phyloP scores from a whole-genome alignment of 441 rosid species.

The Gossypium davidsonii region DNA sequence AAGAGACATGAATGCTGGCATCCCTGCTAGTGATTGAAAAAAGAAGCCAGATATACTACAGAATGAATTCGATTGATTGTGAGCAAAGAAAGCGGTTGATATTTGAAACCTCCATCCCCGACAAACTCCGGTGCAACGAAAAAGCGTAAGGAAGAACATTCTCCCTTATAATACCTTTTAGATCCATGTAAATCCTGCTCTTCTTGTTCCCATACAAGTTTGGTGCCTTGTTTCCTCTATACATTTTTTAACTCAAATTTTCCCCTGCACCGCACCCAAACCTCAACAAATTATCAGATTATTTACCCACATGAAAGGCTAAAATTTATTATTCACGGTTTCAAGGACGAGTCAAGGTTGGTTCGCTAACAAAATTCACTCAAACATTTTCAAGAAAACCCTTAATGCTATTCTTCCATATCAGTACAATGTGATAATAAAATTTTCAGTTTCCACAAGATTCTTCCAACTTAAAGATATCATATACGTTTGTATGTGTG shows the following conservation, averaged over 20 bases:
- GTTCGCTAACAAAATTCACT: background rate
- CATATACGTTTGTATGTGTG: too few relatives aligned
- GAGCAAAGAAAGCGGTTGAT: conserved; percentile 41
- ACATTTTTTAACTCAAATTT: conserved; percentile 20
- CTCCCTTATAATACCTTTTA: conserved; percentile 42
- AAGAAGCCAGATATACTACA: conserved; percentile 35
- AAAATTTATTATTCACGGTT: background rate
- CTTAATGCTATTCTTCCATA: background rate
- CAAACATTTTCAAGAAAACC: background rate
- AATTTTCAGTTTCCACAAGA: background rate
- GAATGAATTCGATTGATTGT: conserved; percentile 40
- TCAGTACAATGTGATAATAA: too few relatives aligned
- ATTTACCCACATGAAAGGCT: too few relatives aligned
- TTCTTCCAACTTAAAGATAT: background rate
- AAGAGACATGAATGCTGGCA: conserved; percentile 30
- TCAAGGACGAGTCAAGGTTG: background rate
- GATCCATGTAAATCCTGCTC: conserved; percentile 32
- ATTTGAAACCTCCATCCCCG: conserved; percentile 42
- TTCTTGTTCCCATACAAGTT: conserved; percentile 19
- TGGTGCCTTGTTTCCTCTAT: conserved; percentile 28
- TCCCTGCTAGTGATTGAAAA: conserved; percentile 16
- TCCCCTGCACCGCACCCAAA: conserved; percentile 13
- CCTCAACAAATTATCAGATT: too few relatives aligned
- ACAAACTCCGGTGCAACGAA: conserved; percentile 33
- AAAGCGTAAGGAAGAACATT: conserved; percentile 35